phyloP scores from a whole-genome alignment of 2,329 filamentous ascomycete species.

The Aurifilum marmelostoma region DNA sequence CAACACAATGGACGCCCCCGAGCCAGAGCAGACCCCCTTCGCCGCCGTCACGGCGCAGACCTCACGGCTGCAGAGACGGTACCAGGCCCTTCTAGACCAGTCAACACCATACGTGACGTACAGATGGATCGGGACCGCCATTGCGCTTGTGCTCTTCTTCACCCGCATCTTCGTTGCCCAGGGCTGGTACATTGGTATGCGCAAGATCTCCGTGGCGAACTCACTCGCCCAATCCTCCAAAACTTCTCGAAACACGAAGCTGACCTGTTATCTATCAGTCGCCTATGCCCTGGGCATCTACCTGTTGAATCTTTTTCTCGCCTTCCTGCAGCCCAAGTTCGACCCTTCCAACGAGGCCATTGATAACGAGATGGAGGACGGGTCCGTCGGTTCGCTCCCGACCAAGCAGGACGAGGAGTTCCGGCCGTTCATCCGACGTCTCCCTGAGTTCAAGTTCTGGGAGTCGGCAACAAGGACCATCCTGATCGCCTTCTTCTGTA shows the following conservation, averaged over 20 bases:
- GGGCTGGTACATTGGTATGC: constrained; percentile 95
- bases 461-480: constrained; percentile 91
- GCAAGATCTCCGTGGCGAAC: neutral
- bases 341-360: constrained; percentile 89
- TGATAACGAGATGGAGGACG: constrained; percentile 96
- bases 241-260: constrained; percentile 4
- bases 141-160: constrained; percentile 79
- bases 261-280: constrained; percentile 58
- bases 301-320: constrained; percentile 97
- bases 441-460: constrained; percentile 99
- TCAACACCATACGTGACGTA: constrained; percentile 88
- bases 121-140: constrained; percentile 85
- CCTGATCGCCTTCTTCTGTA: constrained; percentile 80
- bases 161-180: constrained; percentile 87
- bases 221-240: neutral
- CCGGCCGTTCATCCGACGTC: constrained; percentile 90
- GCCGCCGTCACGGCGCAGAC: constrained; percentile 87
- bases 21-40: constrained; percentile 90
- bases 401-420: constrained; percentile 98
- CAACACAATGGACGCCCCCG: constrained; percentile 75
- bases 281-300: constrained; percentile 98
- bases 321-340: constrained; percentile 97
- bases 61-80: constrained; percentile 77
- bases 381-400: constrained; percentile 77
- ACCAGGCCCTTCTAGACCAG: constrained; percentile 92